Evolutionary conservation across 176 grass and related monocot genomes (phyloP).

Genomic region (Eragrostis curvula): DNA sequence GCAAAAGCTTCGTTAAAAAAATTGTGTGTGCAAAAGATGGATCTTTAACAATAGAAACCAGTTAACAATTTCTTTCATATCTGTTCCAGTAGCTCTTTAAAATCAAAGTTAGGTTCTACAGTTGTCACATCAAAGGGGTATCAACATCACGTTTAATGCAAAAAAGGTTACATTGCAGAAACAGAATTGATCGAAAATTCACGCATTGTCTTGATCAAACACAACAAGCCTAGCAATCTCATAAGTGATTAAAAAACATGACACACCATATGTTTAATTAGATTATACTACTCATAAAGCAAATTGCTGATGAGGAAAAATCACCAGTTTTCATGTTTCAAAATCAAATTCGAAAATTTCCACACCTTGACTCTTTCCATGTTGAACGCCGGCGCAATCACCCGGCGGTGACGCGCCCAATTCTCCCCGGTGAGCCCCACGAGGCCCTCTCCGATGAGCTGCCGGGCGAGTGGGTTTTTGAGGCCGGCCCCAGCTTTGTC

Average conservation of each 20-base stretch:
- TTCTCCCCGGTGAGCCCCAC: conserved; percentile 54
- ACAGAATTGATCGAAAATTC: too few species aligned
- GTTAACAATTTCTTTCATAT: background rate
- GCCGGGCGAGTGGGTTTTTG: conserved; percentile 57
- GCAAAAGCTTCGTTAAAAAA: too few species aligned
- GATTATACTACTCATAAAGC: background rate
- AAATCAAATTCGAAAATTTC: background rate
- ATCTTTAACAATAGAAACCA: background rate
- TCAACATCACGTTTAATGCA: background rate
- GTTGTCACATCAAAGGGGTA: background rate
- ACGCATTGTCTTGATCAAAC: background rate
- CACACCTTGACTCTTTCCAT: conserved; percentile 81
- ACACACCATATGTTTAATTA: background rate
- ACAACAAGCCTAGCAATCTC: background rate
- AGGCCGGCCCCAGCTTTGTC: conserved; percentile 16
- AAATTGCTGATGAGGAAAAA: background rate
- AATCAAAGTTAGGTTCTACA: background rate
- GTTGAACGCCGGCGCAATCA: conserved; percentile 79
- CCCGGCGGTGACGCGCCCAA: conserved; percentile 70
- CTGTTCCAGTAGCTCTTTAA: background rate
- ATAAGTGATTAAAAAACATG: background rate
- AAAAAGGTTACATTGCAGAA: background rate
- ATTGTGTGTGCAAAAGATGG: conserved; percentile 19
- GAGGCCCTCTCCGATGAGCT: conserved; percentile 68
- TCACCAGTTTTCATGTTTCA: background rate